Conservation (phyloP, 2,329 filamentous ascomycete genomes). For the Fusarium palustre region DNA sequence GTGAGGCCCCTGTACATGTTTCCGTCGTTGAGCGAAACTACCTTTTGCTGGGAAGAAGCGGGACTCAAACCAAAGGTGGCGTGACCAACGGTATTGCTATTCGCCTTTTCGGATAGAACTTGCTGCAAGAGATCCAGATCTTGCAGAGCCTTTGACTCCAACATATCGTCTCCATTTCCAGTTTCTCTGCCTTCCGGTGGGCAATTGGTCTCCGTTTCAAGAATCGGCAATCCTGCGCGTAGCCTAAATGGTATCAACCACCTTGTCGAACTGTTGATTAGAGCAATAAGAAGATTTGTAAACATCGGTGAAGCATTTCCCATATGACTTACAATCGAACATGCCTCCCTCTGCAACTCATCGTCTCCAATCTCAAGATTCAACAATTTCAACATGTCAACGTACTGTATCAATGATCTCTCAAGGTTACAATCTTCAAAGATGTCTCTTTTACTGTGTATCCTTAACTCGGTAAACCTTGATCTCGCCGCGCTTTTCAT, state of each 20-base stretch:
- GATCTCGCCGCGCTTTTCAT: slow-evolving; percentile 42
- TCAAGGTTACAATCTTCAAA: slow-evolving; percentile 49
- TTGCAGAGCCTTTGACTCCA: fast-evolving
- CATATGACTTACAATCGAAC: slow-evolving; percentile 24
- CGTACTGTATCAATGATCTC: slow-evolving; percentile 27
- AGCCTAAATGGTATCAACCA: slow-evolving; percentile 26
- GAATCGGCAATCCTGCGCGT: not conserved
- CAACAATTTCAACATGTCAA: slow-evolving; percentile 5
- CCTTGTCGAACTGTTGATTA: slow-evolving; percentile 11
- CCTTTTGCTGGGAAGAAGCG: not conserved
- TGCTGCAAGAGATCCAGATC: not conserved
- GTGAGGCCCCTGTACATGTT: slow-evolving; percentile 26
- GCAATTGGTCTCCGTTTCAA: not conserved
- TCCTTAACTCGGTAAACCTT: slow-evolving; percentile 34
- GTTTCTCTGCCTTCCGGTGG: fast-evolving
- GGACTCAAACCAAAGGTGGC: fast-evolving
- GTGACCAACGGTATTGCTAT: not conserved
- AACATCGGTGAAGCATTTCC: slow-evolving; percentile 28
- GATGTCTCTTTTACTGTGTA: slow-evolving; percentile 46
- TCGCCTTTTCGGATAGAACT: not conserved
- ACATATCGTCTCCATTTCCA: too few relatives aligned
- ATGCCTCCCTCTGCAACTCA: slow-evolving; percentile 36
- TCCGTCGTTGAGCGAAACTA: slow-evolving; percentile 14
- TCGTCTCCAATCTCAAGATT: slow-evolving; percentile 15
- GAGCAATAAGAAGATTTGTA: slow-evolving; percentile 6